A percentile compares a stretch with the other conserved stretches of the same genome.
These are phyloP conservation scores for Fusarium ramigenum DNA, from an alignment of 2,329 filamentous ascomycete species.

Conservation along the genomic window DNA sequence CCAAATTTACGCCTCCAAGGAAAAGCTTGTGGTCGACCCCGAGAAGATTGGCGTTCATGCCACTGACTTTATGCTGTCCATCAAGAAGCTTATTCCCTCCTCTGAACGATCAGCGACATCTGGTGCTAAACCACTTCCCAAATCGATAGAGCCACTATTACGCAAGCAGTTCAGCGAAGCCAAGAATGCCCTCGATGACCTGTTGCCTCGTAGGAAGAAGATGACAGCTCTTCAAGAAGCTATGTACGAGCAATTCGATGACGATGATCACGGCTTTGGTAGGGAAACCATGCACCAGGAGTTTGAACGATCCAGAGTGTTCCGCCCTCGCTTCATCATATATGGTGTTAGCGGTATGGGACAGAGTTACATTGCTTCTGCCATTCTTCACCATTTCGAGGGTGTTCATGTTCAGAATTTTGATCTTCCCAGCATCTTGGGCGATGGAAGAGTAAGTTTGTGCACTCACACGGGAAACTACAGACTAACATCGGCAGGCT, in stretches of 20 bases:
- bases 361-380: slow-evolving; percentile 86
- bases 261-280: slow-evolving; percentile 84
- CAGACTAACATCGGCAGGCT: slow-evolving; percentile 56
- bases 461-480: not conserved
- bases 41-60: slow-evolving; percentile 85
- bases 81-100: slow-evolving; percentile 95
- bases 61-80: slow-evolving; percentile 96
- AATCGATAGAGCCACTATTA: slow-evolving; percentile 82
- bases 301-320: slow-evolving; percentile 88
- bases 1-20: slow-evolving; percentile 90
- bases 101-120: slow-evolving; percentile 91
- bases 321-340: slow-evolving; percentile 87
- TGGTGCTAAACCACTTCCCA: slow-evolving; percentile 82
- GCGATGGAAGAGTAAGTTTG: slow-evolving; percentile 76
- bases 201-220: slow-evolving; percentile 86
- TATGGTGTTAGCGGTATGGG: slow-evolving; percentile 90
- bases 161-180: slow-evolving; percentile 77
- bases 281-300: slow-evolving; percentile 79
- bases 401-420: slow-evolving; percentile 95
- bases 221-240: slow-evolving; percentile 93
- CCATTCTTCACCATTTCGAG: slow-evolving; percentile 89
- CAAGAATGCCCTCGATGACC: slow-evolving; percentile 73
- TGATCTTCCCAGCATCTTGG: slow-evolving; percentile 86
- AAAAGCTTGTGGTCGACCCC: slow-evolving; percentile 90
- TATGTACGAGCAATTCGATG: slow-evolving; percentile 86